phyloP scores from a whole-genome alignment of 1,284 basidiomycete genomes.

The Pseudozyma tsukubaensis region DNA sequence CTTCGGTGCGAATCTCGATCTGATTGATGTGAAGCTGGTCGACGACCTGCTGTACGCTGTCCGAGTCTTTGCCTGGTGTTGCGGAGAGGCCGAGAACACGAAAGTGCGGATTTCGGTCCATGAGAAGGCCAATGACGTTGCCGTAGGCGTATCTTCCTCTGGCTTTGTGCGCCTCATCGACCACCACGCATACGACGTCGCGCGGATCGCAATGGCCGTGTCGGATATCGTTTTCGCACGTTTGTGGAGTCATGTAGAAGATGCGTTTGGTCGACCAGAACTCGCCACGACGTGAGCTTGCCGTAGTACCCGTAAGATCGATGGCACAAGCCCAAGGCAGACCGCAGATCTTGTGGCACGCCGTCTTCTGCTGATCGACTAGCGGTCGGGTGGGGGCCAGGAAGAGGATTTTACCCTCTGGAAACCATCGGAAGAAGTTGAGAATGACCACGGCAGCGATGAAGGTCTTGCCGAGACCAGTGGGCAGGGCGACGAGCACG shows the following conservation, averaged over 20 bases:
- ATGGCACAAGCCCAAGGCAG: constrained; percentile 88
- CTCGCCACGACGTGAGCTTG: constrained; percentile 44
- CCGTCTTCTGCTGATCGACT: constrained; percentile 86
- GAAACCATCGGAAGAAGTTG: constrained; percentile 67
- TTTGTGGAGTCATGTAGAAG: constrained; percentile 98
- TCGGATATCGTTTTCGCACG: constrained; percentile 86
- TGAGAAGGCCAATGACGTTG: constrained; percentile 87
- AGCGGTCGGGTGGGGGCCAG: constrained; percentile 95
- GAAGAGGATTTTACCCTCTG: constrained; percentile 77
- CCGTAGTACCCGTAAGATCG: constrained; percentile 81
- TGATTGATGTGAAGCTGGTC: constrained; percentile 95
- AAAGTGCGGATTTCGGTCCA: constrained; percentile 92
- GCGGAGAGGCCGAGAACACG: constrained; percentile 93
- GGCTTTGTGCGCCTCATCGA: constrained; percentile 96
- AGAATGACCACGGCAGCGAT: constrained; percentile 95
- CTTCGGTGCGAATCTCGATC: constrained; percentile 93
- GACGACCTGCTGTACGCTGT: constrained; percentile 89
- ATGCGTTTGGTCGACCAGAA: constrained; percentile 86
- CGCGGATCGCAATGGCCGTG: constrained; percentile 80
- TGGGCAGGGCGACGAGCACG: constrained; percentile 92
- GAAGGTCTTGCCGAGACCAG: constrained; percentile 97
- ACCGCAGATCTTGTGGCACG: constrained; percentile 92
- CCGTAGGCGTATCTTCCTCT: constrained; percentile 94
- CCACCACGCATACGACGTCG: constrained; percentile 83
- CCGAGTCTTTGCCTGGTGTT: constrained; percentile 87